Conservation (phyloP, 805 yeast species). For the Grigorovia transvaalensis region DNA sequence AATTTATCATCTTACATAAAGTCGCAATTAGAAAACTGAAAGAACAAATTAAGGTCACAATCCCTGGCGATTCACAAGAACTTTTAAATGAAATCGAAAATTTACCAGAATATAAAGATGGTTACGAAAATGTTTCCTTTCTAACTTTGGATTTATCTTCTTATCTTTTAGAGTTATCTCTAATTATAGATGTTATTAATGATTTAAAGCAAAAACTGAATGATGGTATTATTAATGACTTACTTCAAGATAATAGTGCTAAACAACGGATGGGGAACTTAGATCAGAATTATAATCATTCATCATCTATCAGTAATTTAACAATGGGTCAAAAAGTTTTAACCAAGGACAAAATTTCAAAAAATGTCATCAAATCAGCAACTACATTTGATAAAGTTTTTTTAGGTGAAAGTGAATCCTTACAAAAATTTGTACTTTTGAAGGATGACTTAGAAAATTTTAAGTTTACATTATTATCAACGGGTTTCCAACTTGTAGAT, state of each 20-base stretch:
- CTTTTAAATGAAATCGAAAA: slow-evolving; percentile 10
- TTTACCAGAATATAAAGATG: slow-evolving; percentile 12
- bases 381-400: slow-evolving; percentile 31
- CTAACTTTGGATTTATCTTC: slow-evolving; percentile 39
- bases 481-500: slow-evolving; percentile 21
- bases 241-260: neutral
- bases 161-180: slow-evolving; percentile 38
- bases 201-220: slow-evolving; percentile 8
- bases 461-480: slow-evolving; percentile 30
- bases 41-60: slow-evolving; percentile 35
- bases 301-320: neutral
- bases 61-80: slow-evolving; percentile 4
- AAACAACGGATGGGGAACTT: neutral
- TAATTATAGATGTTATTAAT: slow-evolving; percentile 32
- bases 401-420: slow-evolving; percentile 27
- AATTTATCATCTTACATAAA: slow-evolving; percentile 50
- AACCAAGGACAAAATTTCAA: neutral
- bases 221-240: neutral
- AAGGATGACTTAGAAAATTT: slow-evolving; percentile 35
- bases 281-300: neutral
- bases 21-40: slow-evolving; percentile 51
- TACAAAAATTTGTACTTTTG: slow-evolving; percentile 33
- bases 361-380: slow-evolving; percentile 5
- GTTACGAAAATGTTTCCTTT: slow-evolving; percentile 38
- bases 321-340: neutral